Evolutionary conservation across 139 green algal genomes (phyloP), one percentile per base, ranked within the genome.

Genomic region (Chlamydomonas sp.): DNA sequence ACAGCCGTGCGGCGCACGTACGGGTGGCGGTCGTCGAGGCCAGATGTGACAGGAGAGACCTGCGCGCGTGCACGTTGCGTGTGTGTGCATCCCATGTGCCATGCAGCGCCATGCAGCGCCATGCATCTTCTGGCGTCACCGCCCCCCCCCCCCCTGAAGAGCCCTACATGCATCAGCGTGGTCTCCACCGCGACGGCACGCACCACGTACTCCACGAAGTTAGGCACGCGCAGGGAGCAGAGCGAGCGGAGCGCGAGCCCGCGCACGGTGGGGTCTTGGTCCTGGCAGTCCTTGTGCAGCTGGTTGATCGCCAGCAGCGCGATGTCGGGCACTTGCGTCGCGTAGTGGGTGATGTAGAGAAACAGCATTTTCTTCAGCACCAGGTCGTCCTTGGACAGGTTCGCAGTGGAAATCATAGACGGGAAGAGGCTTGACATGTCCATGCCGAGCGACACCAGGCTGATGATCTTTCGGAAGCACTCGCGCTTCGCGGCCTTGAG

Each of bases 351-450:
- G 57, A 96, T 84, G 83, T 94, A 96, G 0, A 96, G 81, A 79
- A 98, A 98, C 10, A 97, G 87, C 92, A 97, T 97, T 78, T 99
- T 97, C 79, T 97, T 97, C 5, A 96, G 76, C 28, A 92, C 83
- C 22, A 95, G 49, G 75, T 96, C 90, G 36, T 92, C 83, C 2
- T 75, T 60, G 66, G 76, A 88, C 30, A 89, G 75, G 69, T 88
- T 87, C 3, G 78, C 83, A 57, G 73, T 83, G 1, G 82, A 87
- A 36, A 84, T 89, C 69, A 90, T 86, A 73, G 78, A 82, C 0
- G 83, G 77, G 79, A 98, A 97, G 0, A 97, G 81, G 5, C 75
- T 73, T 0, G 81, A 90, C 85, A 98, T 95, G 79, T 98, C 94
- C 69, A 98, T 96, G 54, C 91, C 90, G 28, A 90, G 76, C 5